Base-by-base conservation (phyloP, 169 alveolate genomes). In the Plasmodium cynomolgi region DNA sequence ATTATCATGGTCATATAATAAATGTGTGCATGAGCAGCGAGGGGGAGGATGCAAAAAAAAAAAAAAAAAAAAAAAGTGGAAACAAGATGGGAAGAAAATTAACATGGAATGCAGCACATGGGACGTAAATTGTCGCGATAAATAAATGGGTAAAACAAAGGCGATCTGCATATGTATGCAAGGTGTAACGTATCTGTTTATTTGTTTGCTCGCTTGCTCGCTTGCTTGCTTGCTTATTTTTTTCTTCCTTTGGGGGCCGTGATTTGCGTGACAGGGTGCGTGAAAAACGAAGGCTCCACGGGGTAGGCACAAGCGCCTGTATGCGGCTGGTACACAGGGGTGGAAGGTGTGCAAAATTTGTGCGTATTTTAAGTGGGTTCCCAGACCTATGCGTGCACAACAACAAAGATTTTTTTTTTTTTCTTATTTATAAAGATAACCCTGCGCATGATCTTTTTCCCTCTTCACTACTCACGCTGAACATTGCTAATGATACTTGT, bases 1-100 rank as follows among this genome's bases (percentile, higher is more conserved):
- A 62, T 62, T 62, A 62, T 62, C 75, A 62, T n/a, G 75, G 75
- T 62, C 75, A 62, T 62, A 62, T 62, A 62, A 62, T 62, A 62
- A 62, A 62, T 62, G 15, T 62, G 75, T 23, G 33, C 33, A 62
- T 62, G 75, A 23, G 34, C 33, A n/a, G 56, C 23, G 41, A n/a
- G 56, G 58, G 83, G 3, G 33, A 74, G 29, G 54, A 6, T n/a
- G 7, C 17, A 74, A 74, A 74, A 73, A 73, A 26, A 73, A 73
- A 73, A 73, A 74, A 74, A 74, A 74, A 74, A 74, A 74, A 74
- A 74, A 74, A 74, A 74, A 74, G 7, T 5, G 20, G 20, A 33
- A 74, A 74, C 23, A 74, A 74, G 7, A 31, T 74, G 54, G 54
- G n/a, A 33, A 15, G 15, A 29, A 31, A 74, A 5, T 33, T 23